These are phyloP conservation scores for Pichia insulana DNA, from an alignment of 805 yeast species.

Conservation along the genomic window DNA sequence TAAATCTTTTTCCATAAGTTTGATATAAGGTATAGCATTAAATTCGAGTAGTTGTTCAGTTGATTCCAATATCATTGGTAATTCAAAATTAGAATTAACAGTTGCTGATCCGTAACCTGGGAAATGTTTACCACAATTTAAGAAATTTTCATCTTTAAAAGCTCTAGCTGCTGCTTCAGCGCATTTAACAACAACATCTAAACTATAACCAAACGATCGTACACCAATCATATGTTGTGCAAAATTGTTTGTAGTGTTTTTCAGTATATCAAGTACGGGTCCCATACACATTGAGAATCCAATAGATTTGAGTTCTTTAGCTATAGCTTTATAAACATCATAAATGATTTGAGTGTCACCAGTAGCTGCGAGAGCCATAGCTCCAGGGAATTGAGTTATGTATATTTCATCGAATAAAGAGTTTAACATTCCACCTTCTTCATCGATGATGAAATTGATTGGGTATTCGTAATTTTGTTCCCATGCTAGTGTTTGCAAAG, in stretches of 20 bases:
- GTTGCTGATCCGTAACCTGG: conserved; percentile 60
- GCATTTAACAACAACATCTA: conserved; percentile 47
- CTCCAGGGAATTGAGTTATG: conserved; percentile 54
- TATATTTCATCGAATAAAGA: conserved; percentile 43
- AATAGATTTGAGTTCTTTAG: conserved; percentile 41
- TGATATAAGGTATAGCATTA: conserved; percentile 43
- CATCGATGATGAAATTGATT: conserved; percentile 48
- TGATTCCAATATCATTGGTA: conserved; percentile 52
- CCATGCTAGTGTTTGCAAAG: conserved; percentile 44
- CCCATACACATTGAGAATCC: conserved; percentile 51
- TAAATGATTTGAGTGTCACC: conserved; percentile 41
- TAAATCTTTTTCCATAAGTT: conserved; percentile 34
- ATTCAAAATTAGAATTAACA: conserved; percentile 46
- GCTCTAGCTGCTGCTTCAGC: conserved; percentile 48
- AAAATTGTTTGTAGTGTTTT: conserved; percentile 37
- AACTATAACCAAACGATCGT: conserved; percentile 52
- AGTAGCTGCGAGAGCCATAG: conserved; percentile 55
- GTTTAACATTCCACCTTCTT: conserved; percentile 58
- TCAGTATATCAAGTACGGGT: conserved; percentile 54
- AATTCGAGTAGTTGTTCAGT: conserved; percentile 42
- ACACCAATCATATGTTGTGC: conserved; percentile 44
- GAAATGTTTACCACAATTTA: conserved; percentile 53
- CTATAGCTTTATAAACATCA: conserved; percentile 45
- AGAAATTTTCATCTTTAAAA: conserved; percentile 42
- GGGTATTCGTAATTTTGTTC: conserved; percentile 47